These are phyloP conservation scores for Terfezia boudieri DNA, from an alignment of 495 filamentous ascomycete species.

Conservation along the genomic window DNA sequence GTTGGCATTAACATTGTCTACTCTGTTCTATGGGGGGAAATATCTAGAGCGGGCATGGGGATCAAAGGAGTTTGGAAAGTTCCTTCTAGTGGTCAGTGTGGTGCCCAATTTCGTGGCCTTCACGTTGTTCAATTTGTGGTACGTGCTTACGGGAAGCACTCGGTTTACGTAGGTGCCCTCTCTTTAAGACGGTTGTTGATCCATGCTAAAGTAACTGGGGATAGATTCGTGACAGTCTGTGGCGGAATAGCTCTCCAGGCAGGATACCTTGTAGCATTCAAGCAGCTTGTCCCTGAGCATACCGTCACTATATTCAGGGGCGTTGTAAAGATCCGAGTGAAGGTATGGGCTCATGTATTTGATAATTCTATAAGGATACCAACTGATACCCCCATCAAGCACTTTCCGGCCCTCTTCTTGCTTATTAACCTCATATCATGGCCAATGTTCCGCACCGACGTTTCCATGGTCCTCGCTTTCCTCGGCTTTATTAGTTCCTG, in stretches of 20 bases:
- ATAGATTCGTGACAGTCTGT: slow-evolving; percentile 53
- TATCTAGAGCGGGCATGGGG: slow-evolving; percentile 95
- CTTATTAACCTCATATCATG: slow-evolving; percentile 53
- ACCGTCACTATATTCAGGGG: slow-evolving; percentile 86
- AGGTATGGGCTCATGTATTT: slow-evolving; percentile 11
- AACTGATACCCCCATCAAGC: slow-evolving; percentile 21
- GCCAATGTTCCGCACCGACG: slow-evolving; percentile 61
- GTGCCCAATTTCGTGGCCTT: slow-evolving; percentile 62
- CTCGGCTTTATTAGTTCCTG: slow-evolving; percentile 71
- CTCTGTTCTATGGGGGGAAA: slow-evolving; percentile 78
- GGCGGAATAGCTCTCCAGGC: slow-evolving; percentile 77
- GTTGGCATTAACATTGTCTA: slow-evolving; percentile 51
- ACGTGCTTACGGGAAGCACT: slow-evolving; percentile 43
- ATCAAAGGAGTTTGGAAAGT: slow-evolving; percentile 77
- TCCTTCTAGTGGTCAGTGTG: slow-evolving; percentile 52
- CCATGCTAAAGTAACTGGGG: neutral
- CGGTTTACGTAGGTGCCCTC: slow-evolving; percentile 38
- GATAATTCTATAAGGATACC: neutral
- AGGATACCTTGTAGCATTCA: slow-evolving; percentile 91
- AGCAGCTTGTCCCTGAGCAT: slow-evolving; percentile 92
- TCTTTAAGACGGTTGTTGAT: neutral
- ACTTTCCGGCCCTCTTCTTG: slow-evolving; percentile 81
- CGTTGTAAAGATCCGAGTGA: slow-evolving; percentile 71
- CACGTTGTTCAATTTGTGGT: slow-evolving; percentile 47
- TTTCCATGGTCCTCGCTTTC: slow-evolving; percentile 59